Percentiles rank a stretch among this genome's conserved stretches.
phyloP scores from a whole-genome alignment of 495 filamentous ascomycete genomes.

The Gamarada debralockiae region DNA sequence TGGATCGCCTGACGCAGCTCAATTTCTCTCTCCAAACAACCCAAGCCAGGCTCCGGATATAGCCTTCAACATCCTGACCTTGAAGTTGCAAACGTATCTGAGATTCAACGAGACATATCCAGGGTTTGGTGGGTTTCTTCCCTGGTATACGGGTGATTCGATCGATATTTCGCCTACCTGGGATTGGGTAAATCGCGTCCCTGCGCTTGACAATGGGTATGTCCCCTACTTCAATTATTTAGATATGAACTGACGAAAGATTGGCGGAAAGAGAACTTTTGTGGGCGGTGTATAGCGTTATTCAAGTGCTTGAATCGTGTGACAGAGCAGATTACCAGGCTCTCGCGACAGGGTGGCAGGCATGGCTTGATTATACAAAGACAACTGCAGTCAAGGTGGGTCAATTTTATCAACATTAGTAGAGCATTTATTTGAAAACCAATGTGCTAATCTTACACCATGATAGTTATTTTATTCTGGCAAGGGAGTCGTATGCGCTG shows the following conservation, averaged over 20 bases:
- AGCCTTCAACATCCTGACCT: constrained; percentile 28
- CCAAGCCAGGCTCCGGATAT: constrained; percentile 23
- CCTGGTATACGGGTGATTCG: constrained; percentile 27
- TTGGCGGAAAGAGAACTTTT: constrained; percentile 32
- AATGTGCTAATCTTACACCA: too few relatives aligned
- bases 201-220: constrained; percentile 33
- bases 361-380: constrained; percentile 36
- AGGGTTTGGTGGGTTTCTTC: constrained; percentile 33
- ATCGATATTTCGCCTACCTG: constrained; percentile 25
- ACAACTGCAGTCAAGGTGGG: constrained; percentile 25
- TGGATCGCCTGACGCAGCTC: constrained; percentile 27
- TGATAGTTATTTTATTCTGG: constrained; percentile 29
- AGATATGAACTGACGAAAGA: too few relatives aligned
- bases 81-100: constrained; percentile 32
- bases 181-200: constrained; percentile 33
- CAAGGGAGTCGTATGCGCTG: constrained; percentile 28
- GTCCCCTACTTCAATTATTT: constrained; percentile 2
- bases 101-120: constrained; percentile 34
- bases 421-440: too few relatives aligned
- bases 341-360: constrained; percentile 29
- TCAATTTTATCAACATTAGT: background rate
- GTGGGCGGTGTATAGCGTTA: constrained; percentile 34
- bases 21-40: constrained; percentile 27
- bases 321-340: constrained; percentile 17
- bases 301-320: constrained; percentile 26